Evolutionary conservation across 1,284 basidiomycete species (phyloP).

Genomic region (Somion occarium): DNA sequence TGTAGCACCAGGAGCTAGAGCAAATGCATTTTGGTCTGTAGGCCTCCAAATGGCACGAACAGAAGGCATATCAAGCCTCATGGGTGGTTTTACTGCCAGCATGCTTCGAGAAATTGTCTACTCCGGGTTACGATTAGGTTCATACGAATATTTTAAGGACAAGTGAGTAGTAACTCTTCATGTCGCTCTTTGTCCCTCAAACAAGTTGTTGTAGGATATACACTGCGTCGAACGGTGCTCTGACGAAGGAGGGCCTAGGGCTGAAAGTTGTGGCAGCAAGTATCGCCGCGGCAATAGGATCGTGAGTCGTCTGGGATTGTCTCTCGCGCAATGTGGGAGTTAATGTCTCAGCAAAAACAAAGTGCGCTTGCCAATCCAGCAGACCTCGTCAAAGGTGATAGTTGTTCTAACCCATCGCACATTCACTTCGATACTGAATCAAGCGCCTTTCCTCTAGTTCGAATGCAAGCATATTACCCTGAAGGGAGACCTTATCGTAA

Average conservation of each 20-base stretch:
- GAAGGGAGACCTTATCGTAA: constrained; percentile 30
- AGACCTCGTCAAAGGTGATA: constrained; percentile 33
- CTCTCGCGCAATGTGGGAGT: neutral
- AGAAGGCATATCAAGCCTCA: constrained; percentile 30
- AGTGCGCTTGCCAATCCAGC: constrained; percentile 36
- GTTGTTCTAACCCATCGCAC: neutral
- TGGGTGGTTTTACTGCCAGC: constrained; percentile 32
- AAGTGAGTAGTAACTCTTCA: constrained; percentile 20
- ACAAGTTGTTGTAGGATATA: constrained; percentile 17
- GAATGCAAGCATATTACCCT: constrained; percentile 36
- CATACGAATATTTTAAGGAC: constrained; percentile 38
- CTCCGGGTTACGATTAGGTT: constrained; percentile 33
- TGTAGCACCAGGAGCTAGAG: constrained; percentile 25
- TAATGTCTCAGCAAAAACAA: neutral
- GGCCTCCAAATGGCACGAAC: constrained; percentile 30
- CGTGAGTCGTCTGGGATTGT: constrained; percentile 16
- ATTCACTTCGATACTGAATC: neutral
- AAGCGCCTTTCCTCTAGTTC: constrained; percentile 20
- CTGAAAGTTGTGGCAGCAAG: constrained; percentile 33
- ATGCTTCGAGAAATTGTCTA: constrained; percentile 34
- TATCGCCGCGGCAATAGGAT: constrained; percentile 32
- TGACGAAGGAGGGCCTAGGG: constrained; percentile 29
- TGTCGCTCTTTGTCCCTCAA: neutral
- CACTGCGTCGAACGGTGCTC: constrained; percentile 21
- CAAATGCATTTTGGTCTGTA: constrained; percentile 31